Conservation (phyloP, 1,284 basidiomycete genomes). For the Cutaneotrichosporon sp. region DNA sequence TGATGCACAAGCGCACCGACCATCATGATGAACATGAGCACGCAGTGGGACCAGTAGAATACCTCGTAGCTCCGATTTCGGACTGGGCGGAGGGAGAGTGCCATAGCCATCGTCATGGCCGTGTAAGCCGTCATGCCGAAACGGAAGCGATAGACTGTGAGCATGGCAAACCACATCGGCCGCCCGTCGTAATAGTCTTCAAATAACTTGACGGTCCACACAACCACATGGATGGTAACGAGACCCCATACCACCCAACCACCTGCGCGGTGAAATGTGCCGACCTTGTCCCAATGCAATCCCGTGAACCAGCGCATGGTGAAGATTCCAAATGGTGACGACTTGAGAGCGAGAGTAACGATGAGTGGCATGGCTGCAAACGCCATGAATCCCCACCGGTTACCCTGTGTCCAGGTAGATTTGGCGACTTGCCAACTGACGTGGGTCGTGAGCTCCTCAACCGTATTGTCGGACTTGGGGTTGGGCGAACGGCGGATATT, state of each 20-base stretch:
- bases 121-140: slow-evolving; percentile 71
- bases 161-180: slow-evolving; percentile 64
- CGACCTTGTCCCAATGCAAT: slow-evolving; percentile 73
- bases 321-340: slow-evolving; percentile 75
- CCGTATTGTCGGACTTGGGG: slow-evolving; percentile 3
- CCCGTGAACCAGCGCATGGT: slow-evolving; percentile 67
- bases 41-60: slow-evolving; percentile 71
- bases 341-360: slow-evolving; percentile 74
- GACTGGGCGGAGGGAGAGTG: slow-evolving; percentile 65
- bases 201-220: slow-evolving; percentile 73
- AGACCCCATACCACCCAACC: slow-evolving; percentile 74
- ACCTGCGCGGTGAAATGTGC: slow-evolving; percentile 68
- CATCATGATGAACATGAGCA: slow-evolving; percentile 65
- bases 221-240: slow-evolving; percentile 64
- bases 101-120: slow-evolving; percentile 66
- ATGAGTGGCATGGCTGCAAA: slow-evolving; percentile 75
- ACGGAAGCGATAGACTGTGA: slow-evolving; percentile 68
- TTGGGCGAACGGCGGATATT: background rate
- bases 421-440: slow-evolving; percentile 57
- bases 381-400: slow-evolving; percentile 70
- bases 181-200: slow-evolving; percentile 58
- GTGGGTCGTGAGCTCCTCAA: slow-evolving; percentile 12
- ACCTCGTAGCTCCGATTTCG: slow-evolving; percentile 69
- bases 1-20: slow-evolving; percentile 63
- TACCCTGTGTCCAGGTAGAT: slow-evolving; percentile 74